Percentiles rank a stretch among this genome's conserved stretches.
Conservation (phyloP, 1,284 basidiomycete species). For the Rhizoctonia solani region DNA sequence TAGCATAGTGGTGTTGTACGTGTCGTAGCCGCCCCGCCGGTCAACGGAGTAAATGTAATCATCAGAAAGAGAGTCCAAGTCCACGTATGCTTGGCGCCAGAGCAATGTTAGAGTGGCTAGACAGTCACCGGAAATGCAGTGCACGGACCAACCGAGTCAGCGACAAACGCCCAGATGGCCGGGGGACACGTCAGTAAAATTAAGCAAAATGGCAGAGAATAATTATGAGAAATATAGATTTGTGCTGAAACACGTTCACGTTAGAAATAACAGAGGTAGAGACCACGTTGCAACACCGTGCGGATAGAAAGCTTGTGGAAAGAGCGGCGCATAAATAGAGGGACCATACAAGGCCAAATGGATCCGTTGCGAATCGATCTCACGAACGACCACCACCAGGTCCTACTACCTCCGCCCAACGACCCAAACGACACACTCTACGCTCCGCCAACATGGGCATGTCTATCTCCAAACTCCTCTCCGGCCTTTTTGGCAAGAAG, state of each 20-base stretch:
- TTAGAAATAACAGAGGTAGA: not conserved
- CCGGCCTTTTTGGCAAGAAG: conserved; percentile 95
- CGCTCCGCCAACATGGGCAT: conserved; percentile 70
- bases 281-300: conserved; percentile 11
- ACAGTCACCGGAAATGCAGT: conserved; percentile 2
- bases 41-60: conserved; percentile 92
- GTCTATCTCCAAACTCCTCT: conserved; percentile 78
- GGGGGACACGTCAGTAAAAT: conserved; percentile 19
- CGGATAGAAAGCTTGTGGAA: not conserved
- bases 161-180: not conserved
- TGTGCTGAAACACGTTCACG: no score
- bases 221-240: not conserved
- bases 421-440: conserved; percentile 6
- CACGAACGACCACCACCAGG: conserved; percentile 32
- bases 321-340: conserved; percentile 8
- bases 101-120: not conserved
- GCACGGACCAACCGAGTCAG: conserved; percentile 29
- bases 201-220: not conserved
- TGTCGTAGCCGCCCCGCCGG: conserved; percentile 75
- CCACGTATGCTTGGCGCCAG: conserved; percentile 7
- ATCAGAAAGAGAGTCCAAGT: conserved; percentile 50
- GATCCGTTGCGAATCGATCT: conserved; percentile 30
- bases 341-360: conserved; percentile 8
- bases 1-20: conserved; percentile 74
- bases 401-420: not conserved